Percentiles rank a stretch among this genome's conserved stretches.
Conservation (phyloP, 2,329 filamentous ascomycete genomes). For the Colletotrichum falcatum region DNA sequence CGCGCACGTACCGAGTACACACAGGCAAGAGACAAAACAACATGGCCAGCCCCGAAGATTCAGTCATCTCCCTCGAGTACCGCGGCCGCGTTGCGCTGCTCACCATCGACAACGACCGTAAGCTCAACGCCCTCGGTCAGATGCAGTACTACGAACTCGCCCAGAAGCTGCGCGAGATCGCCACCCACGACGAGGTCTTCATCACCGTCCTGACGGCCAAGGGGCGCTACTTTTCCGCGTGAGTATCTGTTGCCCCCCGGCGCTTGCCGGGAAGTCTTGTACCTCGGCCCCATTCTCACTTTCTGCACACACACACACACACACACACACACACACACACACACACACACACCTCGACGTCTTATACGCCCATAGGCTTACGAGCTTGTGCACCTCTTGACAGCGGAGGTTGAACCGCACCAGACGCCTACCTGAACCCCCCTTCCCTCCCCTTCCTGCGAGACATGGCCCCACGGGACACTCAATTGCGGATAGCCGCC, state of each 20-base stretch:
- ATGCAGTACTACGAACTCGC: conserved; percentile 83
- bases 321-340: too few species aligned
- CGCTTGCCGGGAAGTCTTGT: neutral
- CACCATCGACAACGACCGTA: conserved; percentile 85
- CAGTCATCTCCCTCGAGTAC: conserved; percentile 54
- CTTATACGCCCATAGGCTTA: neutral
- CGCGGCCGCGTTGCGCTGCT: conserved; percentile 72
- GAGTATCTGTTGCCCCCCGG: conserved; percentile 49
- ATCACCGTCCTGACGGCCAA: conserved; percentile 88
- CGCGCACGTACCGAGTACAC: neutral
- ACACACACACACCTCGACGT: conserved; percentile 2
- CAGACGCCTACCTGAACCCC: neutral
- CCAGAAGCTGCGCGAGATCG: conserved; percentile 80
- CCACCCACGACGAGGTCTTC: conserved; percentile 80
- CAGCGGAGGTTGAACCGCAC: conserved; percentile 14
- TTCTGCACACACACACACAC: neutral
- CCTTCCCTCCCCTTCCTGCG: neutral
- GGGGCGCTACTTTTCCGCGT: conserved; percentile 92
- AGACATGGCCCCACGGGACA: neutral
- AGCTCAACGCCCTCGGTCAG: conserved; percentile 85
- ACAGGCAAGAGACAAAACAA: neutral
- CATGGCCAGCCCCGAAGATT: conserved; percentile 33
- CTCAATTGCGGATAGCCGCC: neutral
- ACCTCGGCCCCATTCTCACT: neutral
- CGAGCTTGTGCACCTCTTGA: neutral